Conservation (phyloP, 441 rosid species). For the Gossypium gossypioides region DNA sequence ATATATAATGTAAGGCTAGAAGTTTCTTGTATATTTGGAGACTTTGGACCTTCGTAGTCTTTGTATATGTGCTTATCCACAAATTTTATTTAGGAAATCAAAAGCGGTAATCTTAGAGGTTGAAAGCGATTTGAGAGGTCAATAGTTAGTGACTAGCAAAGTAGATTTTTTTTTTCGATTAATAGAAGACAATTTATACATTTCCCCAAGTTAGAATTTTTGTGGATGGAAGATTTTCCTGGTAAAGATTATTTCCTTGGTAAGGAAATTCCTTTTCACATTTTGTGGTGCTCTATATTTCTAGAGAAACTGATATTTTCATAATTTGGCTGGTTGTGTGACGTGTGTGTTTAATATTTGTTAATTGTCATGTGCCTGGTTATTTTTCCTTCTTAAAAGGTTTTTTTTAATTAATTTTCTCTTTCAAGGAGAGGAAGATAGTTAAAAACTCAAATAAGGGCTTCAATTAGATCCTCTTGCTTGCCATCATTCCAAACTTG, state of each 20-base stretch:
- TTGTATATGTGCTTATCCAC: constrained; percentile 22
- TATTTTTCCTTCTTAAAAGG: constrained; percentile 1
- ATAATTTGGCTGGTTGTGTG: neutral
- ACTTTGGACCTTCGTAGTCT: neutral
- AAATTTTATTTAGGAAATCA: constrained; percentile 19
- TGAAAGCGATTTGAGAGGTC: constrained; percentile 23
- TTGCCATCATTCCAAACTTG: neutral
- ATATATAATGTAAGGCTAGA: neutral
- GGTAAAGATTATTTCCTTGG: constrained; percentile 16
- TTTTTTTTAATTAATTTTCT: neutral
- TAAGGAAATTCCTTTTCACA: neutral
- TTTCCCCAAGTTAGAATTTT: neutral
- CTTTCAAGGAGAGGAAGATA: neutral
- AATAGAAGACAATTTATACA: neutral
- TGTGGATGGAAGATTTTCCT: constrained; percentile 29
- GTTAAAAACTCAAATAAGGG: neutral
- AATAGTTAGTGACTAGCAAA: neutral
- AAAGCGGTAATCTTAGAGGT: constrained; percentile 21
- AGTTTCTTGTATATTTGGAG: neutral
- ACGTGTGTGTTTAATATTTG: neutral
- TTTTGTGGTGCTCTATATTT: constrained; percentile 10
- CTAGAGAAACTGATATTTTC: neutral
- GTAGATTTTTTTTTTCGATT: constrained; percentile 2
- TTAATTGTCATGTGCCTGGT: neutral
- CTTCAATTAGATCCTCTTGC: constrained; percentile 4